Evolutionary conservation across 1,284 basidiomycete genomes (phyloP).

Genomic region (Moniliophthora roreri): DNA sequence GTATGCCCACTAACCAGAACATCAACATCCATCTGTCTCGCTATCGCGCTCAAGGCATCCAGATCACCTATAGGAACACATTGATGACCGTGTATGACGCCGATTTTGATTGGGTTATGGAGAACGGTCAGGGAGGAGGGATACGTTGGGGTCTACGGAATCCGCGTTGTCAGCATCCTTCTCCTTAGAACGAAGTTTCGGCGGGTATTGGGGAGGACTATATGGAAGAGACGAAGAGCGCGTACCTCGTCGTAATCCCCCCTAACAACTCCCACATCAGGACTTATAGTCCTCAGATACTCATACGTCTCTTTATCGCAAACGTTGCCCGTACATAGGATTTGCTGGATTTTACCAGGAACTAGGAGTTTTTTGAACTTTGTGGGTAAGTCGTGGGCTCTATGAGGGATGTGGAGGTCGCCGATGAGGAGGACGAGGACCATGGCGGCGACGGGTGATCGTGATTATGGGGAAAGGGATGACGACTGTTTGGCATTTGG

Average conservation of each 20-base stretch:
- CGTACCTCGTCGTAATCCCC: constrained; percentile 95
- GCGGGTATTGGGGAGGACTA: not conserved
- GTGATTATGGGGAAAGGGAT: too few relatives aligned
- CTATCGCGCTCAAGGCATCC: constrained; percentile 84
- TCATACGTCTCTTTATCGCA: constrained; percentile 98
- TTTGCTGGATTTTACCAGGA: constrained; percentile 97
- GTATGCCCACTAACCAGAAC: constrained; percentile 94
- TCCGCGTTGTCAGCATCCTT: too few relatives aligned
- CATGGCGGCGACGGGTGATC: constrained; percentile 29
- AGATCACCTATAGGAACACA: constrained; percentile 90
- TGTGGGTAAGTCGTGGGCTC: constrained; percentile 85
- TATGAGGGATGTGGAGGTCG: constrained; percentile 91
- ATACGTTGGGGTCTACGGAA: constrained; percentile 60
- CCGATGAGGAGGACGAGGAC: constrained; percentile 94
- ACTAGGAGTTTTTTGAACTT: constrained; percentile 98
- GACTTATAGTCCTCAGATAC: constrained; percentile 95
- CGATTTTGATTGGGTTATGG: constrained; percentile 89
- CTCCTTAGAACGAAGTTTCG: constrained; percentile 2
- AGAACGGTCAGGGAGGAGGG: constrained; percentile 83
- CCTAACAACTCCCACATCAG: constrained; percentile 89
- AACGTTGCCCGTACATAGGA: constrained; percentile 96
- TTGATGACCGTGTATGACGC: constrained; percentile 94
- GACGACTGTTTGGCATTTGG: too few relatives aligned
- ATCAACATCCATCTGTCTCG: constrained; percentile 96
- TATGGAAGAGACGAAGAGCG: not conserved